Conservation (phyloP, 306 rosid genomes). For the Mimosa bimucronata region DNA sequence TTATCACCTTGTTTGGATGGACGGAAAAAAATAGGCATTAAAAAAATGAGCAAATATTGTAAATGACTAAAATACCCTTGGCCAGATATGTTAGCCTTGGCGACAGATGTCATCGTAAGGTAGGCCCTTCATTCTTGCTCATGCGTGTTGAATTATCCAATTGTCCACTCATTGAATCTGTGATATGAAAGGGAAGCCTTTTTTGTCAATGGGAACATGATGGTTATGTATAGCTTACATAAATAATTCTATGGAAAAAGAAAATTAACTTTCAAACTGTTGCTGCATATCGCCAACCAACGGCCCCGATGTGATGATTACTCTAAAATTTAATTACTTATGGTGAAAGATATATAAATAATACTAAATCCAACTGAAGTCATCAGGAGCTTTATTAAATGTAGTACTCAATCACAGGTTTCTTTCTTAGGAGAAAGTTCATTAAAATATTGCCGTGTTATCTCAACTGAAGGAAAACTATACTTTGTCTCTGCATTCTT, state of each 20-base stretch:
- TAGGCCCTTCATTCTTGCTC: neutral
- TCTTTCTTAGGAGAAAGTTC: neutral
- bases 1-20: no score
- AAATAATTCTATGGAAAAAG: neutral
- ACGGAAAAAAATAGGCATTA: no score
- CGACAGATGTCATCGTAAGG: constrained; percentile 10
- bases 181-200: neutral
- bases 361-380: neutral
- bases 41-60: no score
- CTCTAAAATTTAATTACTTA: neutral
- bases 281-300: neutral
- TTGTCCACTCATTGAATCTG: constrained; percentile 15
- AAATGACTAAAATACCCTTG: no score
- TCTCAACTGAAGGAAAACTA: neutral
- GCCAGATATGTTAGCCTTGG: constrained; percentile 23
- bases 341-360: neutral
- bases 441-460: neutral
- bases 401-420: neutral
- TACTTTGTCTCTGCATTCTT: constrained; percentile 1
- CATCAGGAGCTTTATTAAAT: neutral
- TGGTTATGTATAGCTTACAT: neutral
- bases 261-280: neutral
- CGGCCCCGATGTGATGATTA: neutral
- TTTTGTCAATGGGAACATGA: neutral
- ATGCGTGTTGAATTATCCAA: neutral